phyloP scores from a whole-genome alignment of 2,329 filamentous ascomycete species.

The Talaromyces sp. region DNA sequence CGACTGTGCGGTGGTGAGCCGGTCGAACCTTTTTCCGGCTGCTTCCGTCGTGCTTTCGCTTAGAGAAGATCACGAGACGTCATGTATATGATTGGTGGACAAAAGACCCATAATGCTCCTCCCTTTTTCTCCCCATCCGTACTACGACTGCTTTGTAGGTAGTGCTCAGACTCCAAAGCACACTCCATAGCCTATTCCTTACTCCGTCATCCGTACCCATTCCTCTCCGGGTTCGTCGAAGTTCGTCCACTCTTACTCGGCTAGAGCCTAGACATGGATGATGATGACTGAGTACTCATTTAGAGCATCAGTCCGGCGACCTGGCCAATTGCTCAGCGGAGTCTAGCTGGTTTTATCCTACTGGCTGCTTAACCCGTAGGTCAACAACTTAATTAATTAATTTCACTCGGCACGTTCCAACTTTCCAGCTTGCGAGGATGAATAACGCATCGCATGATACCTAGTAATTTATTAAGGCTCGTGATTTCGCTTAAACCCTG shows the following conservation, averaged over 20 bases:
- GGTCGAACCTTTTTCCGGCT: slow-evolving; percentile 14
- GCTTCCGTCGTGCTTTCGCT: slow-evolving; percentile 11
- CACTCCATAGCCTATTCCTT: too few species aligned
- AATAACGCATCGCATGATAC: background rate
- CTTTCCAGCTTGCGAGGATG: background rate
- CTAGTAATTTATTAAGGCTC: background rate
- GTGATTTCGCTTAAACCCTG: background rate
- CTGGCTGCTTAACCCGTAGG: background rate
- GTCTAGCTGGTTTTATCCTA: background rate
- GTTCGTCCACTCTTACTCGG: too few species aligned
- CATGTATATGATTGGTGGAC: background rate
- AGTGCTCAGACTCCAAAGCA: too few species aligned
- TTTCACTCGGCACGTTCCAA: background rate
- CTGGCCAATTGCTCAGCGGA: background rate
- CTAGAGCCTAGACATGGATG: too few species aligned
- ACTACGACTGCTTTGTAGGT: too few species aligned
- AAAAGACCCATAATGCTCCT: background rate
- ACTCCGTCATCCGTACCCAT: too few species aligned
- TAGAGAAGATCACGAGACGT: slow-evolving; percentile 1
- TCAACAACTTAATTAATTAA: background rate
- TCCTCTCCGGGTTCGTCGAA: too few species aligned
- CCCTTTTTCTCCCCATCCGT: too few species aligned
- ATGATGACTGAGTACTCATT: background rate
- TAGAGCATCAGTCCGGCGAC: background rate
- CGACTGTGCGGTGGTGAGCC: slow-evolving; percentile 13